phyloP scores from a whole-genome alignment of 176 grass and related monocot genomes.

The Oryza punctata region DNA sequence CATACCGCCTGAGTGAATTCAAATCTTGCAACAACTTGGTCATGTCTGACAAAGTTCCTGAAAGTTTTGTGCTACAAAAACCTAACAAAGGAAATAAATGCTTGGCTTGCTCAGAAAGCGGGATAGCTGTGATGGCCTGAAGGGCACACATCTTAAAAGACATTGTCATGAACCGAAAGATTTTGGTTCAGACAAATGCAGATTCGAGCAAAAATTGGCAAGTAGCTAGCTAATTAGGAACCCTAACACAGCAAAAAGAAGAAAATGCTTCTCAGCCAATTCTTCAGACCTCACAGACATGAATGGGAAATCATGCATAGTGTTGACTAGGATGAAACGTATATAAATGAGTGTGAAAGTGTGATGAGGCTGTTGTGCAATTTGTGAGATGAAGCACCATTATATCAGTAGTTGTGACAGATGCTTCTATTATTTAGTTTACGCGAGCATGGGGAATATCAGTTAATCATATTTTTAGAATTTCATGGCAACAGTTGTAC shows the following conservation, averaged over 20 bases:
- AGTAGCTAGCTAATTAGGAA: no score
- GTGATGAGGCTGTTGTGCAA: neutral
- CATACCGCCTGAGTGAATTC: neutral
- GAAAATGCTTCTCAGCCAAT: no score
- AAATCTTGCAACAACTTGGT: slow-evolving; percentile 2
- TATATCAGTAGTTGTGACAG: neutral
- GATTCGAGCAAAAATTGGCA: no score
- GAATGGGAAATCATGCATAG: neutral
- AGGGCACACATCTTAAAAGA: neutral
- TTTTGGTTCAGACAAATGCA: no score
- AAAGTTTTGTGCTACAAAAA: neutral
- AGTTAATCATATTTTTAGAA: neutral
- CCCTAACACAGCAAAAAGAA: no score
- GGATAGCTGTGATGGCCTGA: neutral
- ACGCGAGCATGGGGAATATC: neutral
- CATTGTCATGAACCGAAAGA: no score
- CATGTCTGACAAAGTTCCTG: neutral
- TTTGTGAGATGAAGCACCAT: neutral
- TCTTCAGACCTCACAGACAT: no score
- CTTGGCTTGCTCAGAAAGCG: neutral
- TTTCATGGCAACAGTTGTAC: neutral
- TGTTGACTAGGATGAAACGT: neutral
- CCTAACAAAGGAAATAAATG: neutral
- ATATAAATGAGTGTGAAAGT: neutral
- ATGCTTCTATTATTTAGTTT: neutral